Conservation (phyloP, 164 flowering plant genomes). For the Pachysandra terminalis region DNA sequence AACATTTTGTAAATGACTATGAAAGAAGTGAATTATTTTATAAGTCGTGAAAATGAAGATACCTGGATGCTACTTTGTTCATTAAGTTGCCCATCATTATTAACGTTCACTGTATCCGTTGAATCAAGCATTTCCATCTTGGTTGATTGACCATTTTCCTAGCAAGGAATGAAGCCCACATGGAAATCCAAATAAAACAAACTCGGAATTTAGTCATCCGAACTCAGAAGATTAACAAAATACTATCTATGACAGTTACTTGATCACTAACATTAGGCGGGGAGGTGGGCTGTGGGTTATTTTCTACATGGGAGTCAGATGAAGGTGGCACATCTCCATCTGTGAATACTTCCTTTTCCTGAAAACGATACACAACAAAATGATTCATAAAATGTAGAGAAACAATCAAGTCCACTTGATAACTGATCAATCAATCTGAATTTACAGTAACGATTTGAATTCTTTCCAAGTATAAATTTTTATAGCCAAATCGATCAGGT, state of each 20-base stretch:
- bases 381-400: neutral
- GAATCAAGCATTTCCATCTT: slow-evolving; percentile 17
- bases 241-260: slow-evolving; percentile 13
- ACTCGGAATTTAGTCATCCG: slow-evolving; percentile 1
- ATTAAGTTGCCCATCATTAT: slow-evolving; percentile 22
- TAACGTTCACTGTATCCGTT: slow-evolving; percentile 13
- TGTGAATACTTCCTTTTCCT: slow-evolving; percentile 38
- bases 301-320: slow-evolving; percentile 20
- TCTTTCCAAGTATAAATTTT: too few relatives aligned
- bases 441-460: neutral
- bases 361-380: neutral
- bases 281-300: slow-evolving; percentile 21
- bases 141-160: slow-evolving; percentile 26
- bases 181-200: slow-evolving; percentile 3
- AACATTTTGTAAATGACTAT: too few relatives aligned
- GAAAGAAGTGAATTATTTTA: too few relatives aligned
- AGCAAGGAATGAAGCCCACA: slow-evolving; percentile 2
- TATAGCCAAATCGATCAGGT: neutral
- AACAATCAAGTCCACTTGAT: neutral
- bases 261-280: slow-evolving; percentile 24
- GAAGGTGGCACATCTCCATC: slow-evolving; percentile 28
- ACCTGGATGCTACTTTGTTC: slow-evolving; percentile 37
- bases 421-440: neutral
- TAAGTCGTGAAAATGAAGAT: neutral
- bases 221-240: neutral